These are phyloP conservation scores for Rhizopus arrhizus DNA, from an alignment of 371 early-diverging fungal species.

Conservation along the genomic window DNA sequence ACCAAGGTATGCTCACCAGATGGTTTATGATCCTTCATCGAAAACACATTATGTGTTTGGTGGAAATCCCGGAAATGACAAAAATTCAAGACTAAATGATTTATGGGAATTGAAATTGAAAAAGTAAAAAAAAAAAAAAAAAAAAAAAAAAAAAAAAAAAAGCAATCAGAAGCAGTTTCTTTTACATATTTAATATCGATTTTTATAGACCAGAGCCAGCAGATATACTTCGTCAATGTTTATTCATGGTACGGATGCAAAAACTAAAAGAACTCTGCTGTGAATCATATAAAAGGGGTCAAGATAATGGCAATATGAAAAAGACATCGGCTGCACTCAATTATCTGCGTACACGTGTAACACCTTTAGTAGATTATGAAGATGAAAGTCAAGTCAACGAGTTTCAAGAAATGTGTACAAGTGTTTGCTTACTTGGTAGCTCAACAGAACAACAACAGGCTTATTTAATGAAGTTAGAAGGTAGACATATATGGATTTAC, in stretches of 20 bases:
- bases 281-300: neutral
- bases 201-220: conserved; percentile 59
- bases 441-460: neutral
- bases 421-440: conserved; percentile 48
- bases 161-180: neutral
- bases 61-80: conserved; percentile 80
- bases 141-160: neutral
- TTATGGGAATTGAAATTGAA: conserved; percentile 80
- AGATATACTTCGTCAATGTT: conserved; percentile 62
- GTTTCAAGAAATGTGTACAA: conserved; percentile 67
- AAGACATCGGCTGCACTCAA: conserved; percentile 61
- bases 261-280: conserved; percentile 69
- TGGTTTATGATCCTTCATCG: conserved; percentile 71
- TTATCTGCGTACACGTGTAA: conserved; percentile 69
- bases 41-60: conserved; percentile 82
- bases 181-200: neutral
- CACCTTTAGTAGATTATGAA: conserved; percentile 68
- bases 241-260: conserved; percentile 70
- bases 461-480: neutral
- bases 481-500: neutral
- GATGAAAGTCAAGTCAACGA: conserved; percentile 62
- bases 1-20: conserved; percentile 87
- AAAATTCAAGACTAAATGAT: conserved; percentile 72
- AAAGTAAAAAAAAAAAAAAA: conserved; percentile 45
- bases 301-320: conserved; percentile 18